Conservation (phyloP, 1,139 yeast genomes). For the Suhomyces terraborum region DNA sequence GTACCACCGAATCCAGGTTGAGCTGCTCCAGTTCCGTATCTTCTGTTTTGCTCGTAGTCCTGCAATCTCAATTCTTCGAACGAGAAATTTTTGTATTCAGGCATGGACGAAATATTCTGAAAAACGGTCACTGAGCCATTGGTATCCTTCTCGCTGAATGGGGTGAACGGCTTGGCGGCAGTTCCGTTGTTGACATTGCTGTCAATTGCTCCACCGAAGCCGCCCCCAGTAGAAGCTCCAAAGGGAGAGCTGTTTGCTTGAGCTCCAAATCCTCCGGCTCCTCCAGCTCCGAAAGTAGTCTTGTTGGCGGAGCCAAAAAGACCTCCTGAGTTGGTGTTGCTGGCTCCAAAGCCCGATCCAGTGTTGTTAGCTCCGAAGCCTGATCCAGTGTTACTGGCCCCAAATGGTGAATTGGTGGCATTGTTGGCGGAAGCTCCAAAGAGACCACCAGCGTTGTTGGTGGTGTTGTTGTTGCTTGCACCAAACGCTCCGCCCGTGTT, state of each 20-base stretch:
- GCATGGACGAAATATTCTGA: slow-evolving; percentile 85
- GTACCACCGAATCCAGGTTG: slow-evolving; percentile 16
- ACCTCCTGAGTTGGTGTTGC: slow-evolving; percentile 21
- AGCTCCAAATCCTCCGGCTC: slow-evolving; percentile 21
- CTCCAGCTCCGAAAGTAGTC: slow-evolving; percentile 25
- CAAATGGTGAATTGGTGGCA: slow-evolving; percentile 12
- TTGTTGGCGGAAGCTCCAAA: slow-evolving; percentile 13
- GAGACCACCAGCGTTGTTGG: slow-evolving; percentile 11
- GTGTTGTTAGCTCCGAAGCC: slow-evolving; percentile 23
- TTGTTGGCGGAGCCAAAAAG: slow-evolving; percentile 27
- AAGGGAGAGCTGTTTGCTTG: slow-evolving; percentile 27
- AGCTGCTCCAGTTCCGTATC: slow-evolving; percentile 47
- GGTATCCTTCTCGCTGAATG: slow-evolving; percentile 73
- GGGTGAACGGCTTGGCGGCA: slow-evolving; percentile 63
- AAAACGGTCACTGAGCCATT: slow-evolving; percentile 59
- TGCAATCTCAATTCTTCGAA: slow-evolving; percentile 86
- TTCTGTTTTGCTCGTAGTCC: slow-evolving; percentile 80
- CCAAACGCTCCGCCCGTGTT: background rate
- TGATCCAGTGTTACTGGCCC: slow-evolving; percentile 24
- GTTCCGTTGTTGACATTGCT: slow-evolving; percentile 65
- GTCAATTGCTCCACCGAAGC: slow-evolving; percentile 35
- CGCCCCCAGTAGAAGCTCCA: slow-evolving; percentile 30
- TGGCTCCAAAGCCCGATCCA: slow-evolving; percentile 23
- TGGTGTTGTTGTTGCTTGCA: slow-evolving; percentile 16
- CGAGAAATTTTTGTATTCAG: slow-evolving; percentile 79